Percentiles rank a stretch among this genome's conserved stretches.
Conservation (phyloP, 2,329 filamentous ascomycete species). For the Leptodontidium sp. region DNA sequence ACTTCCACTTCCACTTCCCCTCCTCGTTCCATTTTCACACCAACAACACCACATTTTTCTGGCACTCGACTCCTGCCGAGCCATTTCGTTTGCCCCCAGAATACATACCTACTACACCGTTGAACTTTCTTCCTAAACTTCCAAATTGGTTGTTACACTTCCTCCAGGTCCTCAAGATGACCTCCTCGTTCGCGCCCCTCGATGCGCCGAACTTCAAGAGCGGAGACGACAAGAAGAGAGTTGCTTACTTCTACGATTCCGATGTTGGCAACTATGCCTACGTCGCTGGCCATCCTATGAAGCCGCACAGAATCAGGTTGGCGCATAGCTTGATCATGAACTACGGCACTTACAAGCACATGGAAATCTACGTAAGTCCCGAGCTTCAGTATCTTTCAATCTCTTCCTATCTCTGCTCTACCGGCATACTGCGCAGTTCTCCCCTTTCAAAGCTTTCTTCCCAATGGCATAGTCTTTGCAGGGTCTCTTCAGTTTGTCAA, state of each 20-base stretch:
- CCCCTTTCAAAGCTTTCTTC: background rate
- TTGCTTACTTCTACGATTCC: slow-evolving; percentile 98
- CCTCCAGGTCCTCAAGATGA: slow-evolving; percentile 36
- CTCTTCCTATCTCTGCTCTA: background rate
- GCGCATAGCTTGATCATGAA: slow-evolving; percentile 97
- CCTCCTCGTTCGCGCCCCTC: slow-evolving; percentile 57
- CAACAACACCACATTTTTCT: slow-evolving; percentile 18
- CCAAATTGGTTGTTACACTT: slow-evolving; percentile 9
- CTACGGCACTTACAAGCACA: slow-evolving; percentile 74
- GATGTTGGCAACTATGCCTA: slow-evolving; percentile 99
- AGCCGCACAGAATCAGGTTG: slow-evolving; percentile 92
- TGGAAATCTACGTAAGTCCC: slow-evolving; percentile 87
- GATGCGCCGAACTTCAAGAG: slow-evolving; percentile 60
- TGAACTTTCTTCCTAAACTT: background rate
- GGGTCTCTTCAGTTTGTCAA: too few species aligned
- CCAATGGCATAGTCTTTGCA: background rate
- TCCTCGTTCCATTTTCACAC: slow-evolving; percentile 10
- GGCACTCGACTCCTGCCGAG: background rate
- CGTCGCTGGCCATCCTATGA: slow-evolving; percentile 97
- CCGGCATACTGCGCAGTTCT: background rate
- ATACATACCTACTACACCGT: background rate
- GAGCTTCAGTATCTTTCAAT: background rate
- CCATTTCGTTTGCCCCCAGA: background rate
- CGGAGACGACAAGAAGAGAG: slow-evolving; percentile 73
- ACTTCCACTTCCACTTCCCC: slow-evolving; percentile 2